Percentiles rank a stretch among this genome's conserved stretches.
These are phyloP conservation scores for Colletotrichum eremochloae DNA, from an alignment of 2,329 filamentous ascomycete species.

Conservation along the genomic window DNA sequence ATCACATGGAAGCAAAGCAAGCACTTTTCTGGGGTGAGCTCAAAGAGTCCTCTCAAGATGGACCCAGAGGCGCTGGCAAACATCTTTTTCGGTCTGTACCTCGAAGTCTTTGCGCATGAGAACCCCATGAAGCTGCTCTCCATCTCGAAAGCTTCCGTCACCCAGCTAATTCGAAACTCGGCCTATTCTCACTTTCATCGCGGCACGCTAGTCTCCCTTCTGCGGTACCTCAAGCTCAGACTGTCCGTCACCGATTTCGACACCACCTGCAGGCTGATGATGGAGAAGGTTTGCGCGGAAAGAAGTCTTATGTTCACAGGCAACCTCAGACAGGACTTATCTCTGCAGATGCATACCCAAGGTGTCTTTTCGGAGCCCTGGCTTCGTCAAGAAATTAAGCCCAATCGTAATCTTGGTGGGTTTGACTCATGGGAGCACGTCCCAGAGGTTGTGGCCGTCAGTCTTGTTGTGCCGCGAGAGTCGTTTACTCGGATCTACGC, in stretches of 20 bases:
- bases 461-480: slow-evolving; percentile 51
- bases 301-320: slow-evolving; percentile 47
- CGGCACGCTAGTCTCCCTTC: slow-evolving; percentile 55
- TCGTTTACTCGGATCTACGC: slow-evolving; percentile 48
- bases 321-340: slow-evolving; percentile 53
- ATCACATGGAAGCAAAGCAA: slow-evolving; percentile 55
- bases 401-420: slow-evolving; percentile 43
- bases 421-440: slow-evolving; percentile 55
- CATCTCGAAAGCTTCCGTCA: slow-evolving; percentile 27
- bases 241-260: slow-evolving; percentile 52
- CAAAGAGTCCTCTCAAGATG: slow-evolving; percentile 48
- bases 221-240: slow-evolving; percentile 53
- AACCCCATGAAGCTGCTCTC: slow-evolving; percentile 44
- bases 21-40: slow-evolving; percentile 48
- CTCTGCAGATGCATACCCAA: slow-evolving; percentile 53
- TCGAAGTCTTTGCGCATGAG: slow-evolving; percentile 60
- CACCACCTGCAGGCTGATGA: slow-evolving; percentile 47
- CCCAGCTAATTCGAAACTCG: slow-evolving; percentile 29
- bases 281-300: slow-evolving; percentile 51
- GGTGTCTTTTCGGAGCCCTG: slow-evolving; percentile 51
- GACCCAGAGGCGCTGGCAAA: slow-evolving; percentile 54
- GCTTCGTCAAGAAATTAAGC: slow-evolving; percentile 45
- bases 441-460: slow-evolving; percentile 54
- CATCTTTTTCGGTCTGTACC: slow-evolving; percentile 58
- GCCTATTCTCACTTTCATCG: slow-evolving; percentile 53